phyloP scores from a whole-genome alignment of 1,139 yeast species.

The Pichia sp. region DNA sequence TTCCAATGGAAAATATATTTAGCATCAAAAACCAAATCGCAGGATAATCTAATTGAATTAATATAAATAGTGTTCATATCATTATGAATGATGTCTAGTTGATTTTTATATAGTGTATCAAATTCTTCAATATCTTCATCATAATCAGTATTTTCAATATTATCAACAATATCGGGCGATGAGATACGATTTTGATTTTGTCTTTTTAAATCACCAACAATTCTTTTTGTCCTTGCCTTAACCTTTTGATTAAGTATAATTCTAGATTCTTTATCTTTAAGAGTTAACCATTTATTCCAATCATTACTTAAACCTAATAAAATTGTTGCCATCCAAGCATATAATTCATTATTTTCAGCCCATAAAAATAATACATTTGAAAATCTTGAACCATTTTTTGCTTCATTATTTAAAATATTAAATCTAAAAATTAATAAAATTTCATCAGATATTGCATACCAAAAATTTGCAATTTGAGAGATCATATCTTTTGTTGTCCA shows the following conservation, averaged over 20 bases:
- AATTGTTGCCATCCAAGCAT: slow-evolving; percentile 63
- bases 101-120: not conserved
- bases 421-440: slow-evolving; percentile 48
- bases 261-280: slow-evolving; percentile 40
- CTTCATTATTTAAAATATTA: slow-evolving; percentile 40
- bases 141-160: not conserved
- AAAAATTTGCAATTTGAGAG: slow-evolving; percentile 46
- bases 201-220: slow-evolving; percentile 12
- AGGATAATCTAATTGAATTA: slow-evolving; percentile 34
- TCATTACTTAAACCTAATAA: slow-evolving; percentile 47
- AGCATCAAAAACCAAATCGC: slow-evolving; percentile 40
- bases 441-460: slow-evolving; percentile 62
- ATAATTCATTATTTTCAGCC: slow-evolving; percentile 41
- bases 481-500: slow-evolving; percentile 41
- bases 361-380: slow-evolving; percentile 9
- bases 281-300: slow-evolving; percentile 34
- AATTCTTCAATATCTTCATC: slow-evolving; percentile 21
- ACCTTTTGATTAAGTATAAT: slow-evolving; percentile 38
- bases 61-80: slow-evolving; percentile 27
- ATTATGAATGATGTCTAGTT: slow-evolving; percentile 23
- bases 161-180: not conserved
- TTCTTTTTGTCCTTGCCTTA: slow-evolving; percentile 26
- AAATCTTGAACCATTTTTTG: slow-evolving; percentile 25
- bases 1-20: slow-evolving; percentile 34
- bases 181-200: not conserved